A percentile compares a stretch with the other conserved stretches of the same genome.
These are phyloP conservation scores for Aspergillus calidoustus DNA, from an alignment of 2,329 filamentous ascomycete species.

Conservation along the genomic window DNA sequence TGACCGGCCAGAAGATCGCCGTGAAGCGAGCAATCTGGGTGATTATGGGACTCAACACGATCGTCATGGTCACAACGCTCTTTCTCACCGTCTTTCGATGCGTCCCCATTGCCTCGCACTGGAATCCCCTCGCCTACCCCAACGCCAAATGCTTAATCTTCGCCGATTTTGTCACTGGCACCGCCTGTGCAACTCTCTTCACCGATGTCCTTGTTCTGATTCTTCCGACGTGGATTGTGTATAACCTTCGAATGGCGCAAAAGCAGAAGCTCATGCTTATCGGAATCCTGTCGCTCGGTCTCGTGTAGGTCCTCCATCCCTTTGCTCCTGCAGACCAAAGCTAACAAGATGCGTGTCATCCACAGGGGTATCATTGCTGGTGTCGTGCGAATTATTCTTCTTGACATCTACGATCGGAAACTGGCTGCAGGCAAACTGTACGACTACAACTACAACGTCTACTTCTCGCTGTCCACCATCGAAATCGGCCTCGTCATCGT, in stretches of 20 bases:
- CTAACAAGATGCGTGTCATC: not conserved
- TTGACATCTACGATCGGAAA: conserved; percentile 26
- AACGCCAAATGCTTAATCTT: conserved; percentile 35
- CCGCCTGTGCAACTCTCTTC: conserved; percentile 34
- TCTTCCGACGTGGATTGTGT: conserved; percentile 38
- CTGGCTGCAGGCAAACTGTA: conserved; percentile 7
- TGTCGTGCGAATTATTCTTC: conserved; percentile 34
- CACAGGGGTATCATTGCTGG: conserved; percentile 33
- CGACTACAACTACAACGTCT: conserved; percentile 32
- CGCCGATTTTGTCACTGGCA: conserved; percentile 33
- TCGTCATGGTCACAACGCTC: conserved; percentile 29
- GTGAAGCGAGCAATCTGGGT: conserved; percentile 27
- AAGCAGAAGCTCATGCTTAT: conserved; percentile 36
- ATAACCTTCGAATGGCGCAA: conserved; percentile 33
- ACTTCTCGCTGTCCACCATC: conserved; percentile 35
- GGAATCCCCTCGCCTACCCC: conserved; percentile 23
- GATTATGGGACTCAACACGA: conserved; percentile 25
- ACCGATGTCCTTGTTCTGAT: conserved; percentile 37
- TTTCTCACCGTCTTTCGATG: conserved; percentile 40
- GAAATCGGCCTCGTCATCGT: conserved; percentile 37
- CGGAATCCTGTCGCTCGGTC: conserved; percentile 34
- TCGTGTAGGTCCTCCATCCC: conserved; percentile 25
- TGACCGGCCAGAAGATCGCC: conserved; percentile 31
- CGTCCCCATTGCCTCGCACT: conserved; percentile 31
- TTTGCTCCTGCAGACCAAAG: not conserved